Base-by-base conservation (phyloP, 2,329 filamentous ascomycete genomes). In the Colletotrichum shisoi region DNA sequence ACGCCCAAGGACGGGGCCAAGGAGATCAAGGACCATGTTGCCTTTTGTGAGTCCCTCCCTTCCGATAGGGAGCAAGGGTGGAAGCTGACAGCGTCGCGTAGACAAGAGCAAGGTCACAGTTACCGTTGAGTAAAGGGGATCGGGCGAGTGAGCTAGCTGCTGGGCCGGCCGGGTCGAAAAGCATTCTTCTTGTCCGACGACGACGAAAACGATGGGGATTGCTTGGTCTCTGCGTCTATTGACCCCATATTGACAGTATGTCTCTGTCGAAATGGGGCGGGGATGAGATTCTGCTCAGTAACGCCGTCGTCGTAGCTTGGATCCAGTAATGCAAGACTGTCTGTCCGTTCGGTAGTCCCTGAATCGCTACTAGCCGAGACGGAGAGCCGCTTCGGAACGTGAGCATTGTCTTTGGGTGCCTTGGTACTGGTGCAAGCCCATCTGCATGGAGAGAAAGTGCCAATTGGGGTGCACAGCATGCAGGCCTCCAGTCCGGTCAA, bases 1-100 rank as follows among this genome's bases (percentile, higher is more conserved):
- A 72, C 80, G 48, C 81, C 85, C 1, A 76, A 77, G 71, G 80
- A 81, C 61, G 80, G 81, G 27, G 82, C 80, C 51, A 80, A 81
- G 37, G 74, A 79, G 59, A 85, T 88, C 70, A 83, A 83, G 73
- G 82, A 81, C 49, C 79, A 84, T 71, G 82, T 88, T 45, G 85
- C 86, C 4, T 88, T 88, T 71, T 87, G 85, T 83, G 76, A 81
- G 84, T 73, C 7, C 54, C 27, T 7, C 48, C 46, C 31, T 21
- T 2, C 54, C 5, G 2, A 8, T 3, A 6, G 19, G 19, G 5
- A 8, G n/a, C n/a, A 19, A 46, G 27, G 12, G n/a, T 24, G n/a
- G 15, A 34, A 3, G 62, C 65, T 71, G 68, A 70, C 34, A 40
- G 51, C 31, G 39, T 12, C 12, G 24, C 21, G 21, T 51, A 79